These are phyloP conservation scores for Logfia minima DNA, from an alignment of 129 eudicot species.

Conservation along the genomic window DNA sequence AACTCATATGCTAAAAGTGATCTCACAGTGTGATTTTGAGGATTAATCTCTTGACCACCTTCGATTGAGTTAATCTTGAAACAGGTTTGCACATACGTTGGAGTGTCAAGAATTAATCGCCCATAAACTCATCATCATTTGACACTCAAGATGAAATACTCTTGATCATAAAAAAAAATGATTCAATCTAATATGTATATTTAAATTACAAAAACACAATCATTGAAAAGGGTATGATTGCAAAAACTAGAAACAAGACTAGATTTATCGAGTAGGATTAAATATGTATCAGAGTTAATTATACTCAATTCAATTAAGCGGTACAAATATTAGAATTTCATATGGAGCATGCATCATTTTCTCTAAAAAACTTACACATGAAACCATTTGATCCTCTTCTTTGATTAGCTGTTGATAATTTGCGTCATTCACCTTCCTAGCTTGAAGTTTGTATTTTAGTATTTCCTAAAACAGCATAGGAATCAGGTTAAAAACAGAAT, in stretches of 20 bases:
- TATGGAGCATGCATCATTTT: background rate
- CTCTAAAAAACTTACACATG: conserved; percentile 27
- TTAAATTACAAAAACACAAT: background rate
- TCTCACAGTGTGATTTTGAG: no score
- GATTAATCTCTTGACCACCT: no score
- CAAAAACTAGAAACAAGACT: background rate
- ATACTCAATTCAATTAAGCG: background rate
- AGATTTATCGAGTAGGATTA: background rate
- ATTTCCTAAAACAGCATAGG: conserved; percentile 46
- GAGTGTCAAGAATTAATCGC: no score
- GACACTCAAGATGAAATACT: no score
- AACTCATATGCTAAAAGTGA: no score
- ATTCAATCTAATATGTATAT: background rate
- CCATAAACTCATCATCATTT: no score
- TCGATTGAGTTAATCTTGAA: no score
- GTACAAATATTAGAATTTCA: background rate
- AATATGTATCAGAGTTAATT: background rate
- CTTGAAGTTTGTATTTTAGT: conserved; percentile 38
- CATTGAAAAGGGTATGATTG: background rate
- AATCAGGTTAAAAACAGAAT: no score
- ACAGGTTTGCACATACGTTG: no score
- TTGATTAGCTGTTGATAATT: conserved; percentile 37
- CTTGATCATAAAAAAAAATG: background rate
- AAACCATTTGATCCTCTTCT: conserved; percentile 38
- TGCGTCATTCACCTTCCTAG: conserved; percentile 43